A percentile compares a stretch with the other conserved stretches of the same genome.
Evolutionary conservation across 345 rosid species (phyloP).

Genomic region (Eucalyptus cloeziana): DNA sequence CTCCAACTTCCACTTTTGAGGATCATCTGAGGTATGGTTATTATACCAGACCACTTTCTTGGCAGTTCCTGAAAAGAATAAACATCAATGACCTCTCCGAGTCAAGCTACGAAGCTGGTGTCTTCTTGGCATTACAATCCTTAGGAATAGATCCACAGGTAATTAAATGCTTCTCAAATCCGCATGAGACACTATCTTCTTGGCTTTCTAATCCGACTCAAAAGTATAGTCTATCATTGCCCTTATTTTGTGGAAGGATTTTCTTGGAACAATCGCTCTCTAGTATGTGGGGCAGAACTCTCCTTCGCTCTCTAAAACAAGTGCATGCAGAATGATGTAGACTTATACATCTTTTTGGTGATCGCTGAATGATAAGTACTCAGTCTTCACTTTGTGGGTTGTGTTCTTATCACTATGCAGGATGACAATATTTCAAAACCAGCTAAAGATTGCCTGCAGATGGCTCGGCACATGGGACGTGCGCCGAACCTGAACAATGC

Average conservation of each 20-base stretch:
- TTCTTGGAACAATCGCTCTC: neutral
- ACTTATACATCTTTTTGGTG: neutral
- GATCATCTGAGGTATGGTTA: slow-evolving; percentile 57
- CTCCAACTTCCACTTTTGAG: slow-evolving; percentile 19
- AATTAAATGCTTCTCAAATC: neutral
- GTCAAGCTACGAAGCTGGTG: slow-evolving; percentile 53
- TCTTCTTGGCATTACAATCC: slow-evolving; percentile 54
- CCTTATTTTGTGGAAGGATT: neutral
- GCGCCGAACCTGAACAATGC: neutral
- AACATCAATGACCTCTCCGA: slow-evolving; percentile 13
- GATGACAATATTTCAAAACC: neutral
- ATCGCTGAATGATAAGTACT: neutral
- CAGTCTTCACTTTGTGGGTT: neutral
- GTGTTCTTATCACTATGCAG: neutral
- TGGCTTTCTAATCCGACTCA: neutral
- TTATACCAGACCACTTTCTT: slow-evolving; percentile 21
- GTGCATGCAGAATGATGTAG: neutral
- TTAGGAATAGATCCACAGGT: slow-evolving; percentile 35
- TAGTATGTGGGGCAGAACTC: neutral
- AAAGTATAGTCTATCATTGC: neutral
- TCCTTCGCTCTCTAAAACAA: neutral
- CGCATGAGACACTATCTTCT: neutral
- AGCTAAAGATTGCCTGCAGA: neutral
- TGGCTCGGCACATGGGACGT: neutral
- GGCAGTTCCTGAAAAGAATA: slow-evolving; percentile 23